A percentile compares a stretch with the other conserved stretches of the same genome.
phyloP scores from a whole-genome alignment of 805 yeast genomes.

The Sugiyamaella americana region DNA sequence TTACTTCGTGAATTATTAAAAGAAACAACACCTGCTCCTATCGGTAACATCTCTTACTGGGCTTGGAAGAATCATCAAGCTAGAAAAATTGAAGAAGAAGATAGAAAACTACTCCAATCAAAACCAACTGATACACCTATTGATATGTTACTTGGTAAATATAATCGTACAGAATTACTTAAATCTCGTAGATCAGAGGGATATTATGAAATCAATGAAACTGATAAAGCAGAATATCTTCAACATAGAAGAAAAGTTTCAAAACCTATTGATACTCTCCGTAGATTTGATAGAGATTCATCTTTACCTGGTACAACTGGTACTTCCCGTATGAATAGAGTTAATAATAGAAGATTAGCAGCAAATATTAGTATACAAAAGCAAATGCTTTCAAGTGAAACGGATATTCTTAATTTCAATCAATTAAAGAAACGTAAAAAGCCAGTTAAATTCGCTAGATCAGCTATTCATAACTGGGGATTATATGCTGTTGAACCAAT shows the following conservation, averaged over 20 bases:
- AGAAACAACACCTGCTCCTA: slow-evolving; percentile 25
- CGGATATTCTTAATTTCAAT: slow-evolving; percentile 75
- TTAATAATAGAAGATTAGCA: slow-evolving; percentile 78
- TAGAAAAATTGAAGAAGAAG: slow-evolving; percentile 4
- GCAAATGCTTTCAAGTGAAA: slow-evolving; percentile 56
- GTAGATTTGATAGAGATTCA: slow-evolving; percentile 19
- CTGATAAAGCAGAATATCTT: slow-evolving; percentile 64
- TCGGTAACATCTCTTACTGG: slow-evolving; percentile 47
- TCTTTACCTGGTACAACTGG: slow-evolving; percentile 1
- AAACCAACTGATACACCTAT: slow-evolving; percentile 38
- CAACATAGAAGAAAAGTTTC: slow-evolving; percentile 69
- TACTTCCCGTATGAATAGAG: slow-evolving; percentile 80
- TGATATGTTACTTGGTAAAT: slow-evolving; percentile 33
- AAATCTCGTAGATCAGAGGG: slow-evolving; percentile 51
- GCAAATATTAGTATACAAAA: slow-evolving; percentile 82
- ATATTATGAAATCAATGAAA: slow-evolving; percentile 64
- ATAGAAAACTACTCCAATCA: background rate
- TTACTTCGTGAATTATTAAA: slow-evolving; percentile 44
- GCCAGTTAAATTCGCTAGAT: slow-evolving; percentile 93
- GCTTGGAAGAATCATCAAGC: slow-evolving; percentile 52
- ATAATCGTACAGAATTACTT: slow-evolving; percentile 24
- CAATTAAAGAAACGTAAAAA: slow-evolving; percentile 85
- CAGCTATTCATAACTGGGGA: slow-evolving; percentile 98
- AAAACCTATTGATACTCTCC: slow-evolving; percentile 28
- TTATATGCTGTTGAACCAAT: slow-evolving; percentile 92